Evolutionary conservation across 2,329 filamentous ascomycete genomes (phyloP).

Genomic region (Coleophoma cylindrospora): DNA sequence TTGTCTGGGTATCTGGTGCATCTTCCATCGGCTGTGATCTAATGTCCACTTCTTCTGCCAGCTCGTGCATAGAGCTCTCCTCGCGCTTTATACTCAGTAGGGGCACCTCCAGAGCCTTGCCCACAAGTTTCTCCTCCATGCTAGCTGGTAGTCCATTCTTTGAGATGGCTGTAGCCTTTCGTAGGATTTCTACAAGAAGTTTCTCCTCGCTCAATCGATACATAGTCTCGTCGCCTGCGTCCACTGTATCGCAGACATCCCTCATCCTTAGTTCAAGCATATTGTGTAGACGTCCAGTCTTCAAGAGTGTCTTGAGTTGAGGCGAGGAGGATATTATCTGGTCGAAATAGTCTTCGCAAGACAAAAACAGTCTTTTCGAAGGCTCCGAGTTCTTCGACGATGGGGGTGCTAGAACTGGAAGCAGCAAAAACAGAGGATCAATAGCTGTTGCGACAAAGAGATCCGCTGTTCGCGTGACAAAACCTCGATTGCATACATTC

Average conservation of each 20-base stretch:
- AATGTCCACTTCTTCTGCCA: constrained; percentile 19
- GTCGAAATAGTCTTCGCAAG: constrained; percentile 69
- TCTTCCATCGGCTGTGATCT: constrained; percentile 17
- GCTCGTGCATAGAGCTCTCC: constrained; percentile 31
- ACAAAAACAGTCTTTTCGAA: constrained; percentile 59
- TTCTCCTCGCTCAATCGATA: constrained; percentile 73
- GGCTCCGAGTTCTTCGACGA: constrained; percentile 37
- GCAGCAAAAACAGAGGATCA: constrained; percentile 77
- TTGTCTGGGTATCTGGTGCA: constrained; percentile 26
- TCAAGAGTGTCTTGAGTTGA: constrained; percentile 55
- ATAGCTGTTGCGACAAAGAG: constrained; percentile 80
- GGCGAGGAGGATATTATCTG: constrained; percentile 46
- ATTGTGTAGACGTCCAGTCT: constrained; percentile 34
- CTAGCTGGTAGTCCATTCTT: constrained; percentile 63
- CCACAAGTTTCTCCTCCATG: constrained; percentile 82
- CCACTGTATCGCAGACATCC: constrained; percentile 73
- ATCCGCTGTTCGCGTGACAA: constrained; percentile 62
- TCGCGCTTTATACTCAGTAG: constrained; percentile 63
- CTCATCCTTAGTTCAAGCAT: constrained; percentile 62
- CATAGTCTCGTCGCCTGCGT: constrained; percentile 80
- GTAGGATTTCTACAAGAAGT: constrained; percentile 57
- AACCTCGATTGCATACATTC: constrained; percentile 32
- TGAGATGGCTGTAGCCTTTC: constrained; percentile 69
- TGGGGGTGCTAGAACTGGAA: constrained; percentile 61
- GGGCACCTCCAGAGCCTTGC: constrained; percentile 69